Evolutionary conservation across 1,284 basidiomycete genomes (phyloP), one percentile per base, ranked within the genome.

Genomic region (Neonothopanus nambi): DNA sequence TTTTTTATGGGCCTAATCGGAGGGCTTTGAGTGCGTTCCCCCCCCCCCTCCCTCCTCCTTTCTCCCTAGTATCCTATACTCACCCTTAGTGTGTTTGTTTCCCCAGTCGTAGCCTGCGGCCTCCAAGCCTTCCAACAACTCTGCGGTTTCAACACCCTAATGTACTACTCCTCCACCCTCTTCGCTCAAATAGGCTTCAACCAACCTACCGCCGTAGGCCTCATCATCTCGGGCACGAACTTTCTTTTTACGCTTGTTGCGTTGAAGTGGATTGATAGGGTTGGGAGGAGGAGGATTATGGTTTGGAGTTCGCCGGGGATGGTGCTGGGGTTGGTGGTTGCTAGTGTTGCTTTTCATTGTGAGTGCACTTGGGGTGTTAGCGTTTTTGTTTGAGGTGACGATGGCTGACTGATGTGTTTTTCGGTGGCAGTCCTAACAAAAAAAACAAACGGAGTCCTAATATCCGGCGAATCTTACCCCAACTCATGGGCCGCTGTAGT

Each of bases 101-200:
- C 26, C 26, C 26, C 26, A 89, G 86, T 87, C 58, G 77, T 93
- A 33, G 87, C 81, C 6, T 89, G 87, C 61, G 89, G 87, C 30
- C 80, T 93, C 64, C 90, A 93, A 70, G 89, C 87, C 0, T 87
- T 86, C 67, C 91, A 93, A 63, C 90, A 93, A 65, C 74, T 92
- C 0, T 91, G 86, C 59, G 90, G 91, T 2, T 88, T 85, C 71
- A 85, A 86, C 60, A 84, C 82, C 0, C 75, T 88, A 52, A 88
- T 87, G 83, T 89, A 89, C 65, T 90, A 88, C 62, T 87, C 81
- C 20, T 86, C 89, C 2, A 89, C 89, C 0, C 77, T 93, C 18
- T 93, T 93, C 72, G 81, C 87, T 60, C 76, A 83, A 61, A 88
- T 92, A 48, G 91, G 91, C 0, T 92, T 92, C 69, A 73, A 88